Base-by-base conservation (phyloP, 2,329 filamentous ascomycete genomes). In the Camptophora hylomeconis region DNA sequence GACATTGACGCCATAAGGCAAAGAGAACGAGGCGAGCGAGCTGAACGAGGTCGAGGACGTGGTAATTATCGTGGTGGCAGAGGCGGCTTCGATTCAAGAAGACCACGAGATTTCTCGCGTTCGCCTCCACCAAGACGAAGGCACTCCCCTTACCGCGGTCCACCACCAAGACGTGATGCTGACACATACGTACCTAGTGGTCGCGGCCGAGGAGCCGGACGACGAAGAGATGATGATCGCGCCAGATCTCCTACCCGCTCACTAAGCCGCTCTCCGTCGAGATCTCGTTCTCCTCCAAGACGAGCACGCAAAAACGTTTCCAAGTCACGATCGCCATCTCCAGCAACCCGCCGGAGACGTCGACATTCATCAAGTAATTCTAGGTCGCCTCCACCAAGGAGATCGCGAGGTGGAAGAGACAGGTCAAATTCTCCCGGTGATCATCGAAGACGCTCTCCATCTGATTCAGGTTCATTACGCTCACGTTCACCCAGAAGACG, bases 1-100 rank as follows among this genome's bases (percentile, higher is more conserved):
- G 76, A 83, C 29, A 46, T 82, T 22, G 69, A 77, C 39, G 65
- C 67, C 21, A 60, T 82, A 30, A 71, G 80, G 48, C 73, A 79
- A 33, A 50, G 56, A 27, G 60, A 63, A 36, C 53, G 59, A 23
- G 46, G 45, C 10, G 55, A 60, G 23, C 53, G 54, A 11, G 44
- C 43, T 21, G 37, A 42, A 27, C 46, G 55, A 26, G 51, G 53
- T 18, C 39, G 46, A 22, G 45, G 46, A 20, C 35, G 36, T 9
- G 45, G 52, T 33, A 44, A 56, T 31, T 47, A 52, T 30, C 48
- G 53, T 22, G 50, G 50, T 29, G 50, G 49, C 24, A 46, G 48
- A 22, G 48, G 49, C 31, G 45, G 48, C 32, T 62, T 57, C 37
- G 63, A 67, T 35, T 57, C 67, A 35, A 59, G 63, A 25, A 50